These are phyloP conservation scores for Berberis vulgaris DNA, from an alignment of 164 flowering plant genomes.

Conservation along the genomic window DNA sequence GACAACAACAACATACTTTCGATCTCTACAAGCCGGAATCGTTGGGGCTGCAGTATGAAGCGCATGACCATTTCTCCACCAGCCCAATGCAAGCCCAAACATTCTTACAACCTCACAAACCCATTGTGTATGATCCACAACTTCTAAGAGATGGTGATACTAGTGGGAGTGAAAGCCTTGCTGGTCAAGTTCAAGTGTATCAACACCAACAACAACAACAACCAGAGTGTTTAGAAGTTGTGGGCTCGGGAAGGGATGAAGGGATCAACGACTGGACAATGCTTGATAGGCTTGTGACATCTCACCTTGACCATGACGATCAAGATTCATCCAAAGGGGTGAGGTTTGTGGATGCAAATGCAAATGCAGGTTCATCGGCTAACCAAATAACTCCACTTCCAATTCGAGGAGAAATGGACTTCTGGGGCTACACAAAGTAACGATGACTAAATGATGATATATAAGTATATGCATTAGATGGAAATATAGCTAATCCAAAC, in stretches of 20 bases:
- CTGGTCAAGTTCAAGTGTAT: constrained; percentile 11
- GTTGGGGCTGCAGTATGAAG: constrained; percentile 27
- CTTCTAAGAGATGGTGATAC: constrained; percentile 42
- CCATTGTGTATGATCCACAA: constrained; percentile 16
- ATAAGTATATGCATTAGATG: too few species aligned
- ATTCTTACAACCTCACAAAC: constrained; percentile 28
- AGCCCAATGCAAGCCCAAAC: constrained; percentile 16
- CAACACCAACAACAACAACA: constrained; percentile 23
- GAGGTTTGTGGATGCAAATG: constrained; percentile 21
- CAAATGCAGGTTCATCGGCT: constrained; percentile 11
- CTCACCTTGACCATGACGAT: constrained; percentile 5
- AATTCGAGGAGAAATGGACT: constrained; percentile 73
- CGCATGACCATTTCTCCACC: background rate
- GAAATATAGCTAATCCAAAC: too few species aligned
- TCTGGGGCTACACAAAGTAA: constrained; percentile 71
- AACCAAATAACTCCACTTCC: constrained; percentile 41
- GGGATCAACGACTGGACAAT: constrained; percentile 51
- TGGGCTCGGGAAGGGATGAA: constrained; percentile 20
- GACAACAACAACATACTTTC: constrained; percentile 8
- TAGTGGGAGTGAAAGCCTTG: constrained; percentile 10
- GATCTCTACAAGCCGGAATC: constrained; percentile 28
- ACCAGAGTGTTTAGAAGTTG: constrained; percentile 10
- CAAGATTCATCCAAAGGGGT: constrained; percentile 5
- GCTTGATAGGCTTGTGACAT: constrained; percentile 40
- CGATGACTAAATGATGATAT: background rate